A percentile compares a stretch with the other conserved stretches of the same genome.
Evolutionary conservation across 306 rosid genomes (phyloP).

Genomic region (Glycine soja): DNA sequence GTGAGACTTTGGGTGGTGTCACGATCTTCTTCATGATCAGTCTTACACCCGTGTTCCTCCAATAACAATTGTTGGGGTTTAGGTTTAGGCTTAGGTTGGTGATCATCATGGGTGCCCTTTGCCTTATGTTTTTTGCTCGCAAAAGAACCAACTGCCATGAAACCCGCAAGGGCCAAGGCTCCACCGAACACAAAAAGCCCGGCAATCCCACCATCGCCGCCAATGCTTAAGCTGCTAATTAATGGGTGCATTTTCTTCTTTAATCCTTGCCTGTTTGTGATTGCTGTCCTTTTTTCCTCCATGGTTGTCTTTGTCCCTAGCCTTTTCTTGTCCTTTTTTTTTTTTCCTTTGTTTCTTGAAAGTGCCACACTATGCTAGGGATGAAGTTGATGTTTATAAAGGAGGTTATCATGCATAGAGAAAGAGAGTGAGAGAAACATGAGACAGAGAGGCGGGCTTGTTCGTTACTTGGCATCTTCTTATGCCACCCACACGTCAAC

Average conservation of each 20-base stretch:
- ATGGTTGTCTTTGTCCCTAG: neutral
- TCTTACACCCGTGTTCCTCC: slow-evolving; percentile 15
- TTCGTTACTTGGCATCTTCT: slow-evolving; percentile 12
- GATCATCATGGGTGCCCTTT: too few relatives aligned
- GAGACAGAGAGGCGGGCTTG: slow-evolving; percentile 42
- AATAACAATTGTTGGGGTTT: slow-evolving; percentile 24
- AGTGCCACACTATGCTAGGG: neutral
- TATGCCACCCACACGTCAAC: slow-evolving; percentile 10
- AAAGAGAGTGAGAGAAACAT: neutral
- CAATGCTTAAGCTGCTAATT: slow-evolving; percentile 18
- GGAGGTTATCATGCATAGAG: neutral
- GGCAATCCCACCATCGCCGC: slow-evolving; percentile 50
- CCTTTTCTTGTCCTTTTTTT: neutral
- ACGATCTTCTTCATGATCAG: slow-evolving; percentile 25
- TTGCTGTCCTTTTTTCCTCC: slow-evolving; percentile 8
- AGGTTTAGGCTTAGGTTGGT: neutral
- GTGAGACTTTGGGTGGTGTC: neutral
- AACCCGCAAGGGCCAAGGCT: slow-evolving; percentile 61
- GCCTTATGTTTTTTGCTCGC: slow-evolving; percentile 33
- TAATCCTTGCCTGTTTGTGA: slow-evolving; percentile 40
- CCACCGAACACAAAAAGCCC: slow-evolving; percentile 63
- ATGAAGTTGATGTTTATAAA: slow-evolving; percentile 27
- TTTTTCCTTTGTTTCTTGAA: neutral
- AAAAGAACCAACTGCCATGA: slow-evolving; percentile 50
- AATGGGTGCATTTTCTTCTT: slow-evolving; percentile 36